These are phyloP conservation scores for Sedum album DNA, from an alignment of 164 flowering plant species.

Conservation along the genomic window DNA sequence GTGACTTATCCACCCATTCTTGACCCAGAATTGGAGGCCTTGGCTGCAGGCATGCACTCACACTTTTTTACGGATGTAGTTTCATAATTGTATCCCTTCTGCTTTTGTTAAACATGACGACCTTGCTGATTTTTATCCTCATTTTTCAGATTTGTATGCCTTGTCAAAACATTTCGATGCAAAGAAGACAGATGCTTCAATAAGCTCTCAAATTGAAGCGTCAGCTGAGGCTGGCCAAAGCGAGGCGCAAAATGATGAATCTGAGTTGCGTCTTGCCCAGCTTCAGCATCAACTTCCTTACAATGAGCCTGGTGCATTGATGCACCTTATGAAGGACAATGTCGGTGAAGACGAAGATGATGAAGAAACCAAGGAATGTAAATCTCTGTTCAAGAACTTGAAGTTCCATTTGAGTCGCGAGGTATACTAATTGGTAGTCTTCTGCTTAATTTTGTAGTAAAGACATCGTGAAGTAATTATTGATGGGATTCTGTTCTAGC, in stretches of 20 bases:
- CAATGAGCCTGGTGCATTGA: conserved; percentile 74
- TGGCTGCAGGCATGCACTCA: conserved; percentile 60
- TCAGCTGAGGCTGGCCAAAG: conserved; percentile 26
- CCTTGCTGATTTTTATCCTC: neutral
- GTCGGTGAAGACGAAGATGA: conserved; percentile 51
- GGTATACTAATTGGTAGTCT: conserved; percentile 24
- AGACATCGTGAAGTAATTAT: too few species aligned
- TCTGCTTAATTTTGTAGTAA: neutral
- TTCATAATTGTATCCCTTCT: neutral
- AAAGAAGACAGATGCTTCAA: conserved; percentile 20
- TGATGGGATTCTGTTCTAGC: neutral
- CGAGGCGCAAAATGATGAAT: conserved; percentile 33
- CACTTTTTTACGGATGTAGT: neutral
- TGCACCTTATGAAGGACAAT: conserved; percentile 59
- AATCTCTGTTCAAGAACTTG: conserved; percentile 53
- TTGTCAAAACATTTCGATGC: conserved; percentile 56
- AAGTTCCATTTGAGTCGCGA: conserved; percentile 83
- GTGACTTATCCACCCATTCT: conserved; percentile 88
- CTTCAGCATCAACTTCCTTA: conserved; percentile 88
- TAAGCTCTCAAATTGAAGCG: conserved; percentile 18
- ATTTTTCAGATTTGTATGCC: conserved; percentile 73
- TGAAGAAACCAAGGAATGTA: conserved; percentile 65
- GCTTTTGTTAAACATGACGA: neutral
- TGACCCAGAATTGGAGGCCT: conserved; percentile 74
- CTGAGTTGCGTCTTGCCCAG: conserved; percentile 82